These are phyloP conservation scores for Chrysoporthe austroafricana DNA, from an alignment of 2,329 filamentous ascomycete species.

Conservation along the genomic window DNA sequence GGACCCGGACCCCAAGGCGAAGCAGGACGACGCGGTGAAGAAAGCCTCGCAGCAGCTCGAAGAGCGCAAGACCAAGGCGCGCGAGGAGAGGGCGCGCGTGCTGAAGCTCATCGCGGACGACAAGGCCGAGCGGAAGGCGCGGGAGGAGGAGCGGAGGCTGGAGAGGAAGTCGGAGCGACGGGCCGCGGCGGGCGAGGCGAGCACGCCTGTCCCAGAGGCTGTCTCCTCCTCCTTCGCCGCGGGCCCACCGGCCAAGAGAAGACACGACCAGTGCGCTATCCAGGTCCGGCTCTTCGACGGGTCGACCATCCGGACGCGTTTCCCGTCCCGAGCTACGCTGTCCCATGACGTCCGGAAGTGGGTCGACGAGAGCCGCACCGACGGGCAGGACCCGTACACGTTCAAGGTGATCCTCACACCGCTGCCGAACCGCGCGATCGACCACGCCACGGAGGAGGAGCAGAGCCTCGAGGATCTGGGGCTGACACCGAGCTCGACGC, in stretches of 20 bases:
- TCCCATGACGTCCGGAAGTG: constrained; percentile 71
- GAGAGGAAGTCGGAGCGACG: constrained; percentile 37
- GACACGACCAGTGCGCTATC: constrained; percentile 57
- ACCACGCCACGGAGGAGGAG: constrained; percentile 70
- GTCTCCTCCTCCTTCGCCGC: constrained; percentile 30
- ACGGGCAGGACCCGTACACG: constrained; percentile 69
- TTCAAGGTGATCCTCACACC: constrained; percentile 86
- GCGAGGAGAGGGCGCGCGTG: constrained; percentile 71
- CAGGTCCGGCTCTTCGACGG: constrained; percentile 87
- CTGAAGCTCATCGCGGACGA: constrained; percentile 78
- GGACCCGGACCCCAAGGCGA: constrained; percentile 32
- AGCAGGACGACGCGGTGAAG: constrained; percentile 47
- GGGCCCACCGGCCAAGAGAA: constrained; percentile 31
- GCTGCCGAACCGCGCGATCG: constrained; percentile 73
- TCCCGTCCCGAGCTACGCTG: constrained; percentile 67
- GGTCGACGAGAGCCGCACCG: constrained; percentile 68
- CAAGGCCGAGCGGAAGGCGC: constrained; percentile 67
- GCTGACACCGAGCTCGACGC: constrained; percentile 76
- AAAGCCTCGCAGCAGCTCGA: constrained; percentile 60
- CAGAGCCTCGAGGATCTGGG: constrained; percentile 70
- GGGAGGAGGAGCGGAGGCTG: constrained; percentile 54
- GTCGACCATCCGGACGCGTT: constrained; percentile 73
- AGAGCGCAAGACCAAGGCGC: constrained; percentile 66
- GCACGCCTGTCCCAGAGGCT: constrained; percentile 30
- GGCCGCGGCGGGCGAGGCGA: constrained; percentile 35